phyloP scores from a whole-genome alignment of 1,284 basidiomycete genomes.

The Marasmius tenuissimus region DNA sequence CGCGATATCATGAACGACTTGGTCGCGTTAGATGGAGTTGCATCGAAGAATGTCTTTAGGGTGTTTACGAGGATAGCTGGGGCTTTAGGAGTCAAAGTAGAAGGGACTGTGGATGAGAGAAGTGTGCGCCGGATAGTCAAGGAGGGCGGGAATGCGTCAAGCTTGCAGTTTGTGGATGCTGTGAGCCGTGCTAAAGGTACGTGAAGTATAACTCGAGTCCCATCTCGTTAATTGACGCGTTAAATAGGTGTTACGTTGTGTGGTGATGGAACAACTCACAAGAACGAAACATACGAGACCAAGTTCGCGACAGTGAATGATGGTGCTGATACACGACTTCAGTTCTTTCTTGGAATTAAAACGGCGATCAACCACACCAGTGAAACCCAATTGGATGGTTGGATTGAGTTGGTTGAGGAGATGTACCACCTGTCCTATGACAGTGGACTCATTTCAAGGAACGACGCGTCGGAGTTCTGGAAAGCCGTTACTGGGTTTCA shows the following conservation, averaged over 20 bases:
- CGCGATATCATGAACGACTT: conserved; percentile 13
- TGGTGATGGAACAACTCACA: conserved; percentile 23
- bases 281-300: conserved; percentile 20
- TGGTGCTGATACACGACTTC: not conserved
- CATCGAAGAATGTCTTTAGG: conserved; percentile 10
- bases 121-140: conserved; percentile 9
- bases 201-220: too few relatives aligned
- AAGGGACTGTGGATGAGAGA: conserved; percentile 3
- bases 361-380: conserved; percentile 23
- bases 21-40: conserved; percentile 13
- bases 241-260: conserved; percentile 21
- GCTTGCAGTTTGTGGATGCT: conserved; percentile 13
- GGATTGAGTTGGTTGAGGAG: conserved; percentile 18
- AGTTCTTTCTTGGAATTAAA: conserved; percentile 18
- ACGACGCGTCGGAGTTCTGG: conserved; percentile 15
- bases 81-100: conserved; percentile 5
- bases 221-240: too few relatives aligned
- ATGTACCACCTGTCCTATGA: conserved; percentile 16
- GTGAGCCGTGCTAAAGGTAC: conserved; percentile 11
- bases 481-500: conserved; percentile 18
- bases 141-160: conserved; percentile 16
- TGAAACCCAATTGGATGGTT: conserved; percentile 22
- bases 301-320: conserved; percentile 5
- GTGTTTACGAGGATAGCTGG: conserved; percentile 10
- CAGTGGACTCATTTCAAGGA: conserved; percentile 4